Evolutionary conservation across 805 yeast genomes (phyloP), one percentile per base, ranked within the genome.

Genomic region (Candida ficus): DNA sequence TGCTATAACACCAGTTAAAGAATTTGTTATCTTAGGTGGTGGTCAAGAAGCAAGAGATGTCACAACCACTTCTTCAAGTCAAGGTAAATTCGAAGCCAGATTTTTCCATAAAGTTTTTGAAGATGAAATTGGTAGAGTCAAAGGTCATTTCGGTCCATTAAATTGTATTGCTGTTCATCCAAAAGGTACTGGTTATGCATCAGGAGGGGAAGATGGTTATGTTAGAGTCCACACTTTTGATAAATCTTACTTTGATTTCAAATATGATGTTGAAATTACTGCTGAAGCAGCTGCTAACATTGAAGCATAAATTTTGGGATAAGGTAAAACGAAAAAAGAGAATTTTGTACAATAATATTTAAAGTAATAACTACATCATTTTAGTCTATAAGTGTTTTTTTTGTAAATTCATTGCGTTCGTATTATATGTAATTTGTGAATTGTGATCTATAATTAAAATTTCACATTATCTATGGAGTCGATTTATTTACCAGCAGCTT

Each of bases 41-140:
- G 99, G 99, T 80, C 98, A 93, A 72, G 98, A 89, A 57, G 98
- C 99, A 30, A 80, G 89, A 66, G 95, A 90, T 63, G 99, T 93
- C 60, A 93, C 99, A 32, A 93, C 98, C n/a, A 89, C 98, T 21
- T 77, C 93, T 32, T 80, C 89, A 41, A 73, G 83, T 36, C 95
- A 91, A 65, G 99, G 99, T 70, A 87, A 87, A 61, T 93, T 93
- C 64, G 98, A 93, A 71, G 93, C 97, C 28, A 79, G 96, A 68
- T 86, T 93, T 63, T 88, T 81, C 68, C 98, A 93, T 68, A 93
- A 91, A 69, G 77, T 93, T 37, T 93, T 90, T 64, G 83, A 83
- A 64, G 98, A 91, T 61, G 98, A 91, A 65, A 81, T 93, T 50
- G 99, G 98, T 52, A 83, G 96, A 68, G 91, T 93, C 37, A 87